These are phyloP conservation scores for Lodderomyces oxycetoniae DNA, from an alignment of 1,139 yeast species.

Conservation along the genomic window DNA sequence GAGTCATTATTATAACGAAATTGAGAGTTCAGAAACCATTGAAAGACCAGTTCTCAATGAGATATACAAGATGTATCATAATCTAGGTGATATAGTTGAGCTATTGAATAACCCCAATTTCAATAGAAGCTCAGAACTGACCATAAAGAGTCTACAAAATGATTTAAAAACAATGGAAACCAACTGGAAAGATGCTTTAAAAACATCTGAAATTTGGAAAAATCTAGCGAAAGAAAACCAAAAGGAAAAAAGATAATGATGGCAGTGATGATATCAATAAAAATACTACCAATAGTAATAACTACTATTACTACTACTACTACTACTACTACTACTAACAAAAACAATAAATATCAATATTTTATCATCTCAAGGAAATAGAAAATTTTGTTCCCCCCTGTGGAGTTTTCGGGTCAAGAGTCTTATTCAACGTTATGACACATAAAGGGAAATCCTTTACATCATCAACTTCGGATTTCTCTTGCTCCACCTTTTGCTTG, in stretches of 20 bases:
- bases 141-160: conserved; percentile 26
- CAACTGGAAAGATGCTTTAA: conserved; percentile 44
- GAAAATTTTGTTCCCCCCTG: too few species aligned
- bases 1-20: conserved; percentile 24
- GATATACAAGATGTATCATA: conserved; percentile 27
- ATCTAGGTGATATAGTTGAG: conserved; percentile 15
- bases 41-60: conserved; percentile 33
- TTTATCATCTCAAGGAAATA: too few species aligned
- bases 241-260: conserved; percentile 1
- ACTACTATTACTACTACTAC: too few species aligned
- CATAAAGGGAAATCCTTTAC: conserved; percentile 29
- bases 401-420: conserved; percentile 13
- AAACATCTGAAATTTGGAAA: conserved; percentile 47
- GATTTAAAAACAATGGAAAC: conserved; percentile 35
- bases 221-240: conserved; percentile 11
- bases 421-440: conserved; percentile 30
- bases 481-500: conserved; percentile 16
- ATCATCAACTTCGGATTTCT: conserved; percentile 2
- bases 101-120: conserved; percentile 1
- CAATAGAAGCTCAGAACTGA: conserved; percentile 8
- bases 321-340: too few species aligned
- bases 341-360: too few species aligned
- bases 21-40: conserved; percentile 36
- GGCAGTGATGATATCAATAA: neutral
- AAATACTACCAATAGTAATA: neutral